Base-by-base conservation (phyloP, 768 basidiomycete genomes). In the Trichaptum fuscoviolaceum region DNA sequence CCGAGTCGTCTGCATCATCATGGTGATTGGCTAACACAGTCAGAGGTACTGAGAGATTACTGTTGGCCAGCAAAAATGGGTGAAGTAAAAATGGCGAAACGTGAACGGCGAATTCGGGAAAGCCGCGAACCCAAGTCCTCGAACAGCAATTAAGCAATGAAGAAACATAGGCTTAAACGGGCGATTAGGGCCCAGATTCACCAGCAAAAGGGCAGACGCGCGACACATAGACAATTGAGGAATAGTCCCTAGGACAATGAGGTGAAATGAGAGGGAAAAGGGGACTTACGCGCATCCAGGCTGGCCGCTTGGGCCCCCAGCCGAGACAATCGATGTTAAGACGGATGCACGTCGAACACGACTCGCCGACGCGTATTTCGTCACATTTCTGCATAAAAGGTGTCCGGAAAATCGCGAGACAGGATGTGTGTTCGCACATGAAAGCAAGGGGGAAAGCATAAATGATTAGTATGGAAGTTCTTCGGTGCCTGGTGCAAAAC, bases 241-340 rank as follows among this genome's bases (percentile, higher is more conserved):
- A 20, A 52, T 15, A 20, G 42, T 52, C 42, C 42, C 42, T 6
- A 52, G 15, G 42, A 12, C 3, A 64, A 66, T 42, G 64, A 35
- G 61, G 36, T 25, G 62, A 42, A 42, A 23, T 57, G 23, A 62
- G 23, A n/a, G 27, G 35, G 26, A 58, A 35, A 12, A 66, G 58
- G n/a, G 30, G 35, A 81, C 85, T 71, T 70, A 93, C 91, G 70
- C 91, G 79, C 91, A 93, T 92, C 91, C 92, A 93, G 66, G 93
- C 92, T n/a, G 92, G 92, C 63, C 92, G 84, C 73, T 85, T 89
- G 8, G 87, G 80, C 3, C 92, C 92, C 92, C 92, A 94, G 15
- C 92, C 92, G 4, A 94, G 81, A 76, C 92, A 94, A 63, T 89
- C 82, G 72, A 94, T 91, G 62, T 87, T 88, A 42, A 94, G 81